Evolutionary conservation across 176 grass and related monocot species (phyloP).

Genomic region (Saccharum officinarum): DNA sequence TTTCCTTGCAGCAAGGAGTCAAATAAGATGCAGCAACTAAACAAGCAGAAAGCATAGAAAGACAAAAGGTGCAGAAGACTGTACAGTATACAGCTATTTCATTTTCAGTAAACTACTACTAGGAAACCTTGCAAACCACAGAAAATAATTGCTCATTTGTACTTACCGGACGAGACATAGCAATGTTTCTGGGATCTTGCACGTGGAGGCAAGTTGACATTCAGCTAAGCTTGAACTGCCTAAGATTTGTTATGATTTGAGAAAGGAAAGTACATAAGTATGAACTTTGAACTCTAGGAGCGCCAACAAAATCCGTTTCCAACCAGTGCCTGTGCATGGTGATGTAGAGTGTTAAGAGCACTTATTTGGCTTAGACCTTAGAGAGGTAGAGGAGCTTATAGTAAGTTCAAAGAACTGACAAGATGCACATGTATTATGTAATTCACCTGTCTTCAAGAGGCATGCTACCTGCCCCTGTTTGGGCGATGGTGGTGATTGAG

Average conservation of each 20-base stretch:
- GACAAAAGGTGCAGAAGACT: neutral
- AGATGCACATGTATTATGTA: neutral
- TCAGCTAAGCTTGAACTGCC: conserved; percentile 16
- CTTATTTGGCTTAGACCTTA: neutral
- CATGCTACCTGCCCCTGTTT: neutral
- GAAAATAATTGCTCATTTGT: neutral
- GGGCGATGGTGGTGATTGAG: neutral
- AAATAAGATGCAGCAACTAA: conserved; percentile 33
- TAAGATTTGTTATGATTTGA: conserved; percentile 7
- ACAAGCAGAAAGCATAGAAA: conserved; percentile 27
- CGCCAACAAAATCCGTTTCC: neutral
- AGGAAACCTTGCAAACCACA: neutral
- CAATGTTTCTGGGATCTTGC: conserved; percentile 25
- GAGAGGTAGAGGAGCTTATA: neutral
- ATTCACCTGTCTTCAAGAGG: neutral
- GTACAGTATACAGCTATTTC: neutral
- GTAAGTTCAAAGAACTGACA: neutral
- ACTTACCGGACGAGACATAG: conserved; percentile 37
- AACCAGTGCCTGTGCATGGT: neutral
- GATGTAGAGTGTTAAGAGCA: neutral
- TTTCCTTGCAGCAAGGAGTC: neutral
- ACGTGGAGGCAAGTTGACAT: conserved; percentile 41
- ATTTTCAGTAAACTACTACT: conserved; percentile 1
- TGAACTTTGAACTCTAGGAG: neutral
- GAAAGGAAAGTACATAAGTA: conserved; percentile 15